Conservation (phyloP, 208 protist genomes). For the Phytomonas francai region DNA sequence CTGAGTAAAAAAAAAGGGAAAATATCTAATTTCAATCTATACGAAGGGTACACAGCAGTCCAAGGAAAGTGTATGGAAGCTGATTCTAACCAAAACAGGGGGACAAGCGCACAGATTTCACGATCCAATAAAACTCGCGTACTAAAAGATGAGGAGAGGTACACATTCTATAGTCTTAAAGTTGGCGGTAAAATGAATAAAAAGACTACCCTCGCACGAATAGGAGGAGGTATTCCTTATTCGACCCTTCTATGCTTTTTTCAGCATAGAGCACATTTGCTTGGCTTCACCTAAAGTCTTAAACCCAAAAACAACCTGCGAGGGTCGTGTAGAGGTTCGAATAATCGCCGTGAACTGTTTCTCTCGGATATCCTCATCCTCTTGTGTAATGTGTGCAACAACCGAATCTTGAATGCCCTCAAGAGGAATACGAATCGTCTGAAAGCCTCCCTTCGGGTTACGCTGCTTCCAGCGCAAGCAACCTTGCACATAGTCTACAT, state of each 20-base stretch:
- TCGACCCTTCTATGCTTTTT: constrained; percentile 5
- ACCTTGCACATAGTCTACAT: constrained; percentile 45
- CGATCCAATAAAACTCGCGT: background rate
- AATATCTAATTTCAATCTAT: background rate
- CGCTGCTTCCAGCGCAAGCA: constrained; percentile 64
- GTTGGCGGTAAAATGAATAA: background rate
- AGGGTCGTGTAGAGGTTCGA: constrained; percentile 55
- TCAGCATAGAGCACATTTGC: constrained; percentile 30
- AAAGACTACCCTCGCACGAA: constrained; percentile 9
- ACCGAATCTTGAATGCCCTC: constrained; percentile 34
- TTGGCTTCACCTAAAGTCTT: constrained; percentile 39
- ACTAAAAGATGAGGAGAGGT: background rate
- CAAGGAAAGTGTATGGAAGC: background rate
- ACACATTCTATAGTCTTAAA: background rate
- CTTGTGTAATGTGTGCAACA: constrained; percentile 29
- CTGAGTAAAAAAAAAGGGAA: background rate
- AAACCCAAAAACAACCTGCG: constrained; percentile 81
- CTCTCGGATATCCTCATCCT: constrained; percentile 39
- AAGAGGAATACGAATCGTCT: constrained; percentile 49
- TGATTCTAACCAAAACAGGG: background rate
- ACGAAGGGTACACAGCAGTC: background rate
- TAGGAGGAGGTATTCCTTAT: background rate
- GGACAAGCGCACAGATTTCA: background rate
- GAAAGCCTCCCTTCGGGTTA: constrained; percentile 60
- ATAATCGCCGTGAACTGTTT: constrained; percentile 49